Evolutionary conservation across 805 yeast species (phyloP).

Genomic region (Candida chilensis): DNA sequence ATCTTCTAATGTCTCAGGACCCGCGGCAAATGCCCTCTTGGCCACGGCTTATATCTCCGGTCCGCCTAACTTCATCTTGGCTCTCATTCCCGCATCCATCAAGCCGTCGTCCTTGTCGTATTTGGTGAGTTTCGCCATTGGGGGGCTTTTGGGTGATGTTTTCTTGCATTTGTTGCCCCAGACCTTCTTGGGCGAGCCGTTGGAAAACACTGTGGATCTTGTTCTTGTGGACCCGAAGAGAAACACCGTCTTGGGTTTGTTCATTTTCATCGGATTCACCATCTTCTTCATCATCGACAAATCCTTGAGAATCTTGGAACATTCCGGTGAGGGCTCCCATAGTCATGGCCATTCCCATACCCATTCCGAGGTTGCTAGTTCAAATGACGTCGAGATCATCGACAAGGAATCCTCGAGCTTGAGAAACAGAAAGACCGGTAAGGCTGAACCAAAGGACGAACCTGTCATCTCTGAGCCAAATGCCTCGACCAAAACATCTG

Average conservation of each 20-base stretch:
- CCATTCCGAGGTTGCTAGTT: slow-evolving; percentile 25
- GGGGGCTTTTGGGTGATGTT: slow-evolving; percentile 69
- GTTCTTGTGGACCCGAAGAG: slow-evolving; percentile 43
- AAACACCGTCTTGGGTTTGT: slow-evolving; percentile 39
- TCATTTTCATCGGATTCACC: slow-evolving; percentile 53
- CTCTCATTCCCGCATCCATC: slow-evolving; percentile 47
- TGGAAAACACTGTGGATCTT: slow-evolving; percentile 28
- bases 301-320: slow-evolving; percentile 39
- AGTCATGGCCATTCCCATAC: slow-evolving; percentile 21
- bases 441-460: slow-evolving; percentile 3
- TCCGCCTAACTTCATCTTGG: slow-evolving; percentile 50
- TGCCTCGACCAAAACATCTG: slow-evolving; percentile 35
- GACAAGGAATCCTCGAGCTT: slow-evolving; percentile 6
- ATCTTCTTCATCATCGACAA: slow-evolving; percentile 58
- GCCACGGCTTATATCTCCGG: slow-evolving; percentile 61
- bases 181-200: slow-evolving; percentile 44
- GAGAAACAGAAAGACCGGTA: slow-evolving; percentile 5
- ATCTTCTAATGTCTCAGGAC: slow-evolving; percentile 12
- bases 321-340: slow-evolving; percentile 14
- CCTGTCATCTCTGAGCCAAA: slow-evolving; percentile 21
- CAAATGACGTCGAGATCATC: slow-evolving; percentile 4
- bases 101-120: slow-evolving; percentile 39
- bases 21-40: slow-evolving; percentile 52
- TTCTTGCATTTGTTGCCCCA: slow-evolving; percentile 68
- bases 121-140: slow-evolving; percentile 66